Evolutionary conservation across 129 eudicot genomes (phyloP).

Genomic region (Escallonia rubra): DNA sequence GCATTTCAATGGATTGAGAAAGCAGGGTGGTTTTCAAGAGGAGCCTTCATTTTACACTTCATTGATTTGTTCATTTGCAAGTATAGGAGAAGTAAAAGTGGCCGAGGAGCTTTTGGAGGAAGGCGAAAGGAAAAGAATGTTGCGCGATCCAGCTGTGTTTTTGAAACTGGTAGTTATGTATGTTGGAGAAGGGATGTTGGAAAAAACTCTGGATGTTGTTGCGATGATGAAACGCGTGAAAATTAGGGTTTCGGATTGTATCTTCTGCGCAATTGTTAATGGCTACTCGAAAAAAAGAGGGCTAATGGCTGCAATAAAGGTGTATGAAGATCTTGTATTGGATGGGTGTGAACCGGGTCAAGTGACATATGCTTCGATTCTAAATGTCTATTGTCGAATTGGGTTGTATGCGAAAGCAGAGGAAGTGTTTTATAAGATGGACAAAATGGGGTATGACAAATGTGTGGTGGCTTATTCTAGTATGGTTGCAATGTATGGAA

Average conservation of each 20-base stretch:
- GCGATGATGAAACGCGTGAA: constrained; percentile 48
- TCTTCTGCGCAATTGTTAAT: constrained; percentile 82
- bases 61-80: constrained; percentile 61
- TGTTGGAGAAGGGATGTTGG: constrained; percentile 51
- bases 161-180: constrained; percentile 80
- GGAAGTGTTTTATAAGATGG: constrained; percentile 63
- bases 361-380: constrained; percentile 83
- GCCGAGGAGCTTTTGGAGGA: constrained; percentile 67
- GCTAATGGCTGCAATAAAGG: constrained; percentile 37
- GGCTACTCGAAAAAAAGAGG: constrained; percentile 71
- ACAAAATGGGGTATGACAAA: constrained; percentile 47
- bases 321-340: constrained; percentile 49
- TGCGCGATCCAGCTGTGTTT: constrained; percentile 77
- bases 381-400: constrained; percentile 45
- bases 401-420: constrained; percentile 69
- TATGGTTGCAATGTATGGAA: constrained; percentile 87
- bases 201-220: constrained; percentile 58
- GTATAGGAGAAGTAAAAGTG: constrained; percentile 39
- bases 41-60: constrained; percentile 58
- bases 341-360: constrained; percentile 79
- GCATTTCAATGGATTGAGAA: constrained; percentile 52
- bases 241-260: constrained; percentile 72
- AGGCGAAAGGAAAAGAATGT: constrained; percentile 66
- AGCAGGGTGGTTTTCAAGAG: constrained; percentile 33
- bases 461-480: constrained; percentile 91